Evolutionary conservation across 352 stramenopile species (phyloP).

Genomic region (Globisporangium polare): DNA sequence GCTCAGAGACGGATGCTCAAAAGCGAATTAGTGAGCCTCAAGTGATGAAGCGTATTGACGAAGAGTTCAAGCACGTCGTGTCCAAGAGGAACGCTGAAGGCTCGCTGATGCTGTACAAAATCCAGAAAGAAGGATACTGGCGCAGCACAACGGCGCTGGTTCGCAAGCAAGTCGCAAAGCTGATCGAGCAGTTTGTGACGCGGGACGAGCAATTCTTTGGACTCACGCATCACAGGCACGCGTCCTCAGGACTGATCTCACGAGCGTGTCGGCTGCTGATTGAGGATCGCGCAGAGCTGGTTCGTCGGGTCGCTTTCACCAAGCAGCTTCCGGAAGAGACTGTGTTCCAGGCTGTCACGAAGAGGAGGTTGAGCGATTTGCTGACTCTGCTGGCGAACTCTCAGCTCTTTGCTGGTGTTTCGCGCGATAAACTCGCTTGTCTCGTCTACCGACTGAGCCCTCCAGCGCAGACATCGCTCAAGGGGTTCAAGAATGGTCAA

Average conservation of each 20-base stretch:
- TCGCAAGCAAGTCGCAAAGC: constrained; percentile 5
- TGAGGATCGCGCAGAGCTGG: constrained; percentile 30
- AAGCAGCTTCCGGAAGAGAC: constrained; percentile 16
- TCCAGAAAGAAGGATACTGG: constrained; percentile 13
- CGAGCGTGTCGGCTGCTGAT: constrained; percentile 21
- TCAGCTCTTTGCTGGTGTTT: constrained; percentile 5
- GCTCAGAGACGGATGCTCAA: neutral
- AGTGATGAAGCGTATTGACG: constrained; percentile 7
- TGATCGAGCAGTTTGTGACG: neutral
- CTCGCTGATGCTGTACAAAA: constrained; percentile 16
- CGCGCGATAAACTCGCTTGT: constrained; percentile 12
- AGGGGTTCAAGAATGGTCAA: neutral
- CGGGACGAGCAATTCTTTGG: neutral
- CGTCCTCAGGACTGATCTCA: constrained; percentile 18
- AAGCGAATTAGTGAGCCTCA: neutral
- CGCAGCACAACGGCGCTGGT: constrained; percentile 10
- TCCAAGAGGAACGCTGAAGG: neutral
- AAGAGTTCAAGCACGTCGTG: constrained; percentile 7
- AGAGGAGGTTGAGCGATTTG: constrained; percentile 9
- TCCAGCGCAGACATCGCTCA: neutral
- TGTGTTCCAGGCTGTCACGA: constrained; percentile 15
- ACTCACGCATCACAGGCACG: constrained; percentile 6
- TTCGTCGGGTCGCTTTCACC: constrained; percentile 27
- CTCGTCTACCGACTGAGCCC: neutral
- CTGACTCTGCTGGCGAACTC: constrained; percentile 6